Base-by-base conservation (phyloP, 768 basidiomycete species). In the Russula sp. region DNA sequence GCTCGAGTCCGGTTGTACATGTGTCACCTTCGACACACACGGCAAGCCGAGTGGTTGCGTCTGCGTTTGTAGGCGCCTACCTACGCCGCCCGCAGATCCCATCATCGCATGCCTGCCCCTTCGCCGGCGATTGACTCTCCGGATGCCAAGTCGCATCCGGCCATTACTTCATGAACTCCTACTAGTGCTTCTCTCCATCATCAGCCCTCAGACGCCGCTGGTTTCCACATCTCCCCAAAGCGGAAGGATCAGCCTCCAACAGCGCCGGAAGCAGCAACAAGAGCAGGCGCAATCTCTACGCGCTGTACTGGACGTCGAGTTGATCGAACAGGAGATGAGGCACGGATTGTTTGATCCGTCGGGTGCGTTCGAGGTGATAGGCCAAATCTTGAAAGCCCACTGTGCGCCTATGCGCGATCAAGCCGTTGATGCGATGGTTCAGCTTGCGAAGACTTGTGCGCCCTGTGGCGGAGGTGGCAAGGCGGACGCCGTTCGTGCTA, bases 371-470 rank as follows among this genome's bases (percentile, higher is more conserved):
- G 72, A 79, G 51, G 84, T 85, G 63, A 86, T 97, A 63, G 93
- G 91, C 14, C 79, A 83, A 65, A 88, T 88, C 18, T 80, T 96
- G 65, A 92, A 95, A 73, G 84, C 85, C 40, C 94, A 97, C 69
- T 96, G 94, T 66, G 94, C 94, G 6, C 94, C 94, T 14, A 94
- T 96, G 86, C 80, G 94, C 40, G 94, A 97, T 74, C 81, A 78
- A 14, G 82, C 85, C 49, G 87, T 97, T 32, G 90, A 94, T 70
- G 80, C 80, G 44, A 92, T 97, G 90, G 86, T 96, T 39, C 77
- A 78, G 57, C 79, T 83, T 11, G 91, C 91, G 3, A 78, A 79
- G 61, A 73, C 79, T 34, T 83, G 85, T 72, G 78, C 81, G 10
- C 80, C 81, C 6, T 81, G 81, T 1, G 81, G 79, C 48, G 74